Evolutionary conservation across 2,329 filamentous ascomycete species (phyloP).

Genomic region (Peltaster fructicola): DNA sequence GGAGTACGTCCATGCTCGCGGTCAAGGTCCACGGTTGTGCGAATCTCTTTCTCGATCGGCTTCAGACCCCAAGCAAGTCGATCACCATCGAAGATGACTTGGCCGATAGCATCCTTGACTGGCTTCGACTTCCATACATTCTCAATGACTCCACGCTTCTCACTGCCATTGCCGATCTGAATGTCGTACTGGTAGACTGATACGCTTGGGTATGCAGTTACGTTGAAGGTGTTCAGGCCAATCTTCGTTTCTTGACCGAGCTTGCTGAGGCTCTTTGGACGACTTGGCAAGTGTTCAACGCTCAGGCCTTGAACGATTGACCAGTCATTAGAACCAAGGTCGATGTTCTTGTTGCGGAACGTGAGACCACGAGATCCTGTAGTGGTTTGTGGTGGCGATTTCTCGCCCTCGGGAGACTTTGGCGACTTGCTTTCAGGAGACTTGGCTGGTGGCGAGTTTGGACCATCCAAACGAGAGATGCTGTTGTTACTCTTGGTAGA

Average conservation of each 20-base stretch:
- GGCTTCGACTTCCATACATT: constrained; percentile 56
- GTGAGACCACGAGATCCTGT: too few relatives aligned
- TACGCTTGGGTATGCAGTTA: constrained; percentile 40
- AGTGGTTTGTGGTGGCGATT: too few relatives aligned
- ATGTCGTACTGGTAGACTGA: constrained; percentile 71
- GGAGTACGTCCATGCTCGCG: constrained; percentile 35
- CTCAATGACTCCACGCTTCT: constrained; percentile 50
- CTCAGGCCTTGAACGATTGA: constrained; percentile 11
- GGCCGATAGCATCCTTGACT: constrained; percentile 38
- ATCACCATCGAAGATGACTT: constrained; percentile 66
- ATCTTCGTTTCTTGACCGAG: constrained; percentile 24
- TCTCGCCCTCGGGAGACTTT: too few relatives aligned
- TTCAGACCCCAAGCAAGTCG: constrained; percentile 62
- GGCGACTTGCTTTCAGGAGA: too few relatives aligned
- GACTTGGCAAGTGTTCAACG: constrained; percentile 5
- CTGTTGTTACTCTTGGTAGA: too few relatives aligned
- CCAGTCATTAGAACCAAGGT: constrained; percentile 14
- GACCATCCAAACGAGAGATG: too few relatives aligned
- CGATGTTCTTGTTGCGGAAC: constrained; percentile 11
- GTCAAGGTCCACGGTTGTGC: constrained; percentile 54
- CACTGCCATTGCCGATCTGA: constrained; percentile 41
- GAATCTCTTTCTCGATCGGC: constrained; percentile 16
- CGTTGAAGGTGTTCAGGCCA: constrained; percentile 57
- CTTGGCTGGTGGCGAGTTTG: too few relatives aligned
- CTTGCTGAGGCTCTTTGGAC: constrained; percentile 22